Evolutionary conservation across 441 rosid species (phyloP), one percentile per base, ranked within the genome.

Genomic region (Omphalea diandra): DNA sequence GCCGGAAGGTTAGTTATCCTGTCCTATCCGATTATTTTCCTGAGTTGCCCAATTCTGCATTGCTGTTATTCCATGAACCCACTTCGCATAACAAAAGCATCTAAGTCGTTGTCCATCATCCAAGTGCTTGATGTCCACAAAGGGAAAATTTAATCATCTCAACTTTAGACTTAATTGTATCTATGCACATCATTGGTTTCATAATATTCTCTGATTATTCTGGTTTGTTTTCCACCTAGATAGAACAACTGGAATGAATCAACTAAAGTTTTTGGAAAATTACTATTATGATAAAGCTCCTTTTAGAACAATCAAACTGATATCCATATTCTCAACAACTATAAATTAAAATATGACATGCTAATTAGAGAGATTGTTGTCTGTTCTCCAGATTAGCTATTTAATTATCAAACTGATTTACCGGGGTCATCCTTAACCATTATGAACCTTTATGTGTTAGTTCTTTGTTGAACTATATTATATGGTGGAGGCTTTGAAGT

Each of bases 1-100:
- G 99, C 98, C 81, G 99, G 99, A 83, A 96, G 99, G 99, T 88
- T 70, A 76, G 80, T 63, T 70, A n/a, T 64, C 31, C 59, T 73
- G 61, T 57, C 62, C 68, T 68, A 35, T n/a, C n/a, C n/a, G n/a
- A n/a, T n/a, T n/a, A n/a, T n/a, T n/a, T n/a, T 41, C n/a, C 27
- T n/a, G n/a, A 41, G 64, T 49, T 24, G 35, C 46, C 32, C 29
- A 36, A 71, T 38, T 50, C 14, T 68, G 69, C 53, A 67, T 70
- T 44, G 20, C 26, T 36, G n/a, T n/a, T n/a, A n/a, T n/a, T n/a
- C n/a, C n/a, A n/a, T n/a, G n/a, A n/a, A n/a, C n/a, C n/a, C n/a
- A n/a, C n/a, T n/a, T n/a, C n/a, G n/a, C n/a, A n/a, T n/a, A 33
- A 22, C n/a, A 33, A n/a, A n/a, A n/a, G n/a, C n/a, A n/a, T n/a